These are phyloP conservation scores for Tylopilus orsonianus DNA, from an alignment of 1,284 basidiomycete genomes.

Conservation along the genomic window DNA sequence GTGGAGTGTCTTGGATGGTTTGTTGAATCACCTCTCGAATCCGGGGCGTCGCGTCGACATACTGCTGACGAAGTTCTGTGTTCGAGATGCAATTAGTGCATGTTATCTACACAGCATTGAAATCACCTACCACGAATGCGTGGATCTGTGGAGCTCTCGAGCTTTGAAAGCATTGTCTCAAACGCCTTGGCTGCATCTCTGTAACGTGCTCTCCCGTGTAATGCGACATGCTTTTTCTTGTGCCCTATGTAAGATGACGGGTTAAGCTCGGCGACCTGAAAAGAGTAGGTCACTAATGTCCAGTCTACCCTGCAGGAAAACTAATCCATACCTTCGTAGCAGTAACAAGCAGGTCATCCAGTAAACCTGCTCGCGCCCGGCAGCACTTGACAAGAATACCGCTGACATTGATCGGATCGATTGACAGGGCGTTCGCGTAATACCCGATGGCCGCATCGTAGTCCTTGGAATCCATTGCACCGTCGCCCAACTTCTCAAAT, in stretches of 20 bases:
- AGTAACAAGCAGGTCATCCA: background rate
- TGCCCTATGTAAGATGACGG: background rate
- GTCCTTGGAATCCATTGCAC: background rate
- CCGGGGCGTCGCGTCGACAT: too few relatives aligned
- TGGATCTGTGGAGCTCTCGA: background rate
- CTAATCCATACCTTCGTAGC: background rate
- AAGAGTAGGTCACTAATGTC: background rate
- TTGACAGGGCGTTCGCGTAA: background rate
- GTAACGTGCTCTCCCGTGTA: background rate
- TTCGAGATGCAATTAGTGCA: too few relatives aligned
- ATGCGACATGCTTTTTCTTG: background rate
- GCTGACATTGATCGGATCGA: background rate
- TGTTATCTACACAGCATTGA: too few relatives aligned
- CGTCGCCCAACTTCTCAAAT: conserved; percentile 1
- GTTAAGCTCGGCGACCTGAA: background rate
- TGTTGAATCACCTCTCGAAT: too few relatives aligned
- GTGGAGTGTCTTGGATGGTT: too few relatives aligned
- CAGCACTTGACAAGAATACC: conserved; percentile 1
- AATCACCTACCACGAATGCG: background rate
- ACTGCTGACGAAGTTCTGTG: too few relatives aligned
- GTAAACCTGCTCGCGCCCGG: background rate
- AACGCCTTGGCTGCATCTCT: background rate
- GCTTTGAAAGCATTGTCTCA: background rate
- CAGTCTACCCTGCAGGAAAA: background rate
- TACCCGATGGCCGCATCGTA: background rate